Evolutionary conservation across 208 protist species (phyloP), one percentile per base, ranked within the genome.

Genomic region (Leishmania aethiopica): DNA sequence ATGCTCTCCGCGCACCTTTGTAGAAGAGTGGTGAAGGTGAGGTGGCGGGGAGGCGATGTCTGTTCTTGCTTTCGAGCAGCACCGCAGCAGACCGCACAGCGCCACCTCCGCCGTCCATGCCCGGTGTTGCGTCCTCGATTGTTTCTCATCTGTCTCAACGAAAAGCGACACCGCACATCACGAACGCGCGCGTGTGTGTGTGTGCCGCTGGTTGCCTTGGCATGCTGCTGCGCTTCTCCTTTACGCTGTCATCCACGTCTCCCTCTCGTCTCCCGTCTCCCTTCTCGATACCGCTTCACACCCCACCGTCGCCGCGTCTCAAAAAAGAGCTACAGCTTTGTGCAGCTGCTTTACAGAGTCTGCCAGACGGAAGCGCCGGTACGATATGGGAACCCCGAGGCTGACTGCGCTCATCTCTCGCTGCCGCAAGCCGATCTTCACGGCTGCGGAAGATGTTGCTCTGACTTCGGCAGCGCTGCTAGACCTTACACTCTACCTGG

Each of bases 381-480:
- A 25, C 17, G 25, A 66, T 22, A 78, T 66, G 75, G 57, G 25
- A 42, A 35, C 13, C 40, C 47, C 55, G 15, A 62, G 19, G 32
- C 75, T 86, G 3, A 55, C n/a, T 59, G 66, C 83, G 32, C 70
- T 86, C 28, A 66, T 86, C 51, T 37, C 75, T 22, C 84, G 80
- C 37, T 75, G 79, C 28, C 73, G 77, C 35, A 83, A 82, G 71
- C 84, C 84, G 19, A 87, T 87, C 75, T 91, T 93, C 73, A 84
- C 73, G 28, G 60, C 69, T 35, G 75, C 78, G 17, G 88, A 93
- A 49, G 89, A 95, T 66, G 89, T 90, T 4, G 81, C 80, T 17
- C 62, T 66, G 49, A 82, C 89, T 15, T 82, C 85, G 72, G 62
- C 69, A 15, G 78, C 87, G 15, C 83, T 95, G 37, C 71, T 95